Conservation (phyloP, 1,284 basidiomycete genomes). For the Rhodotorula sp. region DNA sequence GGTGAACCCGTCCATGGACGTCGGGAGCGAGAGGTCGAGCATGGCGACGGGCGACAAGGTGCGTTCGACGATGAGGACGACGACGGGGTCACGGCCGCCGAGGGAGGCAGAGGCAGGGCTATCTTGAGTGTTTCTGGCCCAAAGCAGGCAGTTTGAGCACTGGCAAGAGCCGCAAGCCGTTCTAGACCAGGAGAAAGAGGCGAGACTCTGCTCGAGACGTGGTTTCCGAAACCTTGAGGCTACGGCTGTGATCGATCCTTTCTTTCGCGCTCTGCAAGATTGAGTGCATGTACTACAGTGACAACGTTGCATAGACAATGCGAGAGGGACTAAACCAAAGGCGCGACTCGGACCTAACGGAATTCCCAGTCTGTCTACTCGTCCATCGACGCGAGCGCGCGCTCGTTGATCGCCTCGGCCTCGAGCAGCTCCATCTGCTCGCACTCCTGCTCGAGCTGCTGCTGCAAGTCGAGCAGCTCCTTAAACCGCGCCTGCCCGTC, state of each 20-base stretch:
- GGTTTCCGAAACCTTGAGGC: too few species aligned
- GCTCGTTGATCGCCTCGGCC: conserved; percentile 70
- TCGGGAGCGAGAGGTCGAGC: conserved; percentile 30
- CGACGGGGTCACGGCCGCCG: background rate
- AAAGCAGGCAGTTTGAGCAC: too few species aligned
- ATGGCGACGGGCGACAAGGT: conserved; percentile 6
- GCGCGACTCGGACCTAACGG: too few species aligned
- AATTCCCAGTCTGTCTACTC: conserved; percentile 16
- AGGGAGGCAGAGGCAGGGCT: background rate
- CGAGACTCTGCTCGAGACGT: too few species aligned
- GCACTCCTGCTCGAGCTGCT: conserved; percentile 62
- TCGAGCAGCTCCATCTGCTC: conserved; percentile 55
- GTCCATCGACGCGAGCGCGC: conserved; percentile 32
- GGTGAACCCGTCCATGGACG: conserved; percentile 30
- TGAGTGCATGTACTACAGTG: too few species aligned
- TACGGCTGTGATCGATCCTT: too few species aligned
- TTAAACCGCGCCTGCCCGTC: conserved; percentile 76
- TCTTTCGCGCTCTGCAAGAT: too few species aligned
- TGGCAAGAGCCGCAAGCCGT: too few species aligned
- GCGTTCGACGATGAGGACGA: background rate
- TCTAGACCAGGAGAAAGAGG: too few species aligned
- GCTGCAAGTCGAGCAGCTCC: conserved; percentile 75
- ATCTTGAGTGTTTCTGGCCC: too few species aligned
- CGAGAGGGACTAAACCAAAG: background rate
- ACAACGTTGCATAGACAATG: background rate